Evolutionary conservation across 2,329 filamentous ascomycete genomes (phyloP).

Genomic region (Falciphora oryzae): DNA sequence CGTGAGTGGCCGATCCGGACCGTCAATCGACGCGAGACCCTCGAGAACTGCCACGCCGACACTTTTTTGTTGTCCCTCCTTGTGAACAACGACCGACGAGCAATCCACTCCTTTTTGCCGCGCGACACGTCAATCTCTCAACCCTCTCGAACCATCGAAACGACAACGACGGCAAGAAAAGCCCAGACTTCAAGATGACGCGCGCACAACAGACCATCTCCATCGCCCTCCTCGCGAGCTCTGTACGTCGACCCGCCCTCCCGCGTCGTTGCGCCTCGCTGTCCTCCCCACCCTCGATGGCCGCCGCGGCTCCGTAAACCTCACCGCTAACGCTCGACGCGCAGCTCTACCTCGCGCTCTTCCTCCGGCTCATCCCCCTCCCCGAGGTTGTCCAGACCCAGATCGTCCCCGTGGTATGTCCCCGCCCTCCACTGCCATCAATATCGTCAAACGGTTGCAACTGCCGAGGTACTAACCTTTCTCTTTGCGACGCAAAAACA

Average conservation of each 20-base stretch:
- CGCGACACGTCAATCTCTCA: neutral
- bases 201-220: slow-evolving; percentile 91
- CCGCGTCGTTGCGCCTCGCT: slow-evolving; percentile 1
- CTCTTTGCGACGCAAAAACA: slow-evolving; percentile 30
- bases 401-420: slow-evolving; percentile 80
- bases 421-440: neutral
- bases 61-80: neutral
- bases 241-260: slow-evolving; percentile 50
- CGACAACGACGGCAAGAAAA: too few relatives aligned
- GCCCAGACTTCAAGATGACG: slow-evolving; percentile 60
- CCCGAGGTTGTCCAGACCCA: slow-evolving; percentile 73
- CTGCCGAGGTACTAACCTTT: neutral
- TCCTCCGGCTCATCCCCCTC: slow-evolving; percentile 76
- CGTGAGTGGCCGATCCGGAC: neutral
- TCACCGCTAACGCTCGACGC: slow-evolving; percentile 16
- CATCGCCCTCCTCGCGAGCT: slow-evolving; percentile 78
- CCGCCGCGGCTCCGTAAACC: neutral
- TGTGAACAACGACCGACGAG: neutral
- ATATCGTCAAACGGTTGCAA: neutral
- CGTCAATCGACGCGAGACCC: neutral
- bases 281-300: neutral
- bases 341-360: slow-evolving; percentile 84
- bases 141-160: too few relatives aligned
- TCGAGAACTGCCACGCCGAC: neutral
- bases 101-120: slow-evolving; percentile 1